A percentile compares a stretch with the other conserved stretches of the same genome.
Evolutionary conservation across 2,329 filamentous ascomycete genomes (phyloP).

Genomic region (Trichoderma breve): DNA sequence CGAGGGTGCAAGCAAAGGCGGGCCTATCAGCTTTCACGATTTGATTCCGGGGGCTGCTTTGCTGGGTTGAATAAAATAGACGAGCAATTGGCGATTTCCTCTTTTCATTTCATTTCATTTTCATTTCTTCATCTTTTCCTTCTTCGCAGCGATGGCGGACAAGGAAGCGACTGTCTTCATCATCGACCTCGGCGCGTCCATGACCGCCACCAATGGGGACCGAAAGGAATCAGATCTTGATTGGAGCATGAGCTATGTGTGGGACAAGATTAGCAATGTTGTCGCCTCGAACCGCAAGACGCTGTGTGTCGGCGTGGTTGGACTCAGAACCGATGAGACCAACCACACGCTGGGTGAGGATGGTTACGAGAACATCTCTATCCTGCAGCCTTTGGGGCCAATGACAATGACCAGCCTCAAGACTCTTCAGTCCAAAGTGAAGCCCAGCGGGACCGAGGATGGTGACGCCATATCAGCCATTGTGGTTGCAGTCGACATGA

Average conservation of each 20-base stretch:
- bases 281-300: slow-evolving; percentile 66
- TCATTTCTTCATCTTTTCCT: too few species aligned
- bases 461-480: slow-evolving; percentile 89
- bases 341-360: slow-evolving; percentile 67
- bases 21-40: background rate
- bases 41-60: background rate
- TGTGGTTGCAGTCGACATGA: slow-evolving; percentile 84
- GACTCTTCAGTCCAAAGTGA: slow-evolving; percentile 60
- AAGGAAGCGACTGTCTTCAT: slow-evolving; percentile 95
- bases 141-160: slow-evolving; percentile 65
- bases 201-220: slow-evolving; percentile 69
- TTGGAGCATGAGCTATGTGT: slow-evolving; percentile 87
- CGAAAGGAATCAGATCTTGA: slow-evolving; percentile 79
- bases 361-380: slow-evolving; percentile 76
- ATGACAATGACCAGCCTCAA: slow-evolving; percentile 68
- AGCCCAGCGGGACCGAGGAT: slow-evolving; percentile 62
- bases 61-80: background rate
- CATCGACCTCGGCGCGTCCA: slow-evolving; percentile 82
- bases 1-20: slow-evolving; percentile 24
- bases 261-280: slow-evolving; percentile 79
- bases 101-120: background rate
- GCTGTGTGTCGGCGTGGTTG: slow-evolving; percentile 75
- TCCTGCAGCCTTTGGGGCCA: slow-evolving; percentile 66
- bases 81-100: background rate
- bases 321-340: slow-evolving; percentile 76